Conservation (phyloP, 352 stramenopile genomes). For the Pythium periplocum region DNA sequence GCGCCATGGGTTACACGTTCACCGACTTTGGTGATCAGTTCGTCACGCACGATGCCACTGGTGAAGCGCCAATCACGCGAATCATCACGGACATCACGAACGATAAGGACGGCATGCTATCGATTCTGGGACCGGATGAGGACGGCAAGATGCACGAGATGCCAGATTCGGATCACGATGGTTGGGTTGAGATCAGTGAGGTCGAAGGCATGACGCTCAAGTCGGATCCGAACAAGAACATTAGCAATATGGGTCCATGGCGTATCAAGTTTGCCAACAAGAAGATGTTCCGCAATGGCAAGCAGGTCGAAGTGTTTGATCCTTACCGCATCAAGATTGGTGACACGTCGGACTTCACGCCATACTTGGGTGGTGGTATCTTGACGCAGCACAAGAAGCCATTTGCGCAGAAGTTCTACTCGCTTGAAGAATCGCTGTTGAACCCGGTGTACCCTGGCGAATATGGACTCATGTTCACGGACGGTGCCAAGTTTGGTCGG, state of each 20-base stretch:
- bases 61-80: constrained; percentile 77
- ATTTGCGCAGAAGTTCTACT: constrained; percentile 70
- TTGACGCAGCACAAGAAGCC: constrained; percentile 84
- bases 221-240: constrained; percentile 54
- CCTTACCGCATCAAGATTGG: constrained; percentile 79
- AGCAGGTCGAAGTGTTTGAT: constrained; percentile 83
- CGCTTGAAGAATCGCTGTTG: constrained; percentile 63
- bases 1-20: constrained; percentile 73
- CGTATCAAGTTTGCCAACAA: constrained; percentile 82
- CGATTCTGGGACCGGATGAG: constrained; percentile 72
- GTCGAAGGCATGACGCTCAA: constrained; percentile 71
- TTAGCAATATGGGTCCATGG: constrained; percentile 68
- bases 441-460: constrained; percentile 62
- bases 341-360: constrained; percentile 75
- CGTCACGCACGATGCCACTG: constrained; percentile 71
- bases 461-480: constrained; percentile 82
- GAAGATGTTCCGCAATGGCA: constrained; percentile 83
- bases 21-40: constrained; percentile 81
- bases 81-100: constrained; percentile 87
- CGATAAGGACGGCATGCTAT: constrained; percentile 69
- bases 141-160: constrained; percentile 88
- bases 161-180: constrained; percentile 80
- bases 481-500: constrained; percentile 83
- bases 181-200: constrained; percentile 83
- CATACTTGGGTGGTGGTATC: constrained; percentile 74